Evolutionary conservation across 2,329 filamentous ascomycete species (phyloP), one percentile per base, ranked within the genome.

Genomic region (Penicillium sp.): DNA sequence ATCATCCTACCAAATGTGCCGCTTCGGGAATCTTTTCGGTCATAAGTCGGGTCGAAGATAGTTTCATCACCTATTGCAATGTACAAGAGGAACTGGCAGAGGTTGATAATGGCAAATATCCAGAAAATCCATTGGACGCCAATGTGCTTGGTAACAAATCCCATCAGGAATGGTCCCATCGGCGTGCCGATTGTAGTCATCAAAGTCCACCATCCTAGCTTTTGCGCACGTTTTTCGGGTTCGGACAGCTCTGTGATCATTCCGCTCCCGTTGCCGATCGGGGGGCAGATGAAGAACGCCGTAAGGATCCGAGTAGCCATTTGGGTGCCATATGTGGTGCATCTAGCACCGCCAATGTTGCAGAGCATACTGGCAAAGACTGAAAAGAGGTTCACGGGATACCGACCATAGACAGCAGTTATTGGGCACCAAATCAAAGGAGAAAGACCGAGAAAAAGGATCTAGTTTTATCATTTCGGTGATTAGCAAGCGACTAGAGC

Each of bases 61-160:
- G 83, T 84, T 64, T 86, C 83, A 0, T 78, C 77, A 1, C 79
- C 78, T 33, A 83, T 61, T 58, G 83, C 78, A 53, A 84, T 59
- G 65, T 85, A 85, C 2, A 79, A 68, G 29, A 84, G 59, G 56
- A 85, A 76, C 58, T 86, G 83, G 16, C 74, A 75, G 45, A 75
- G 80, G 61, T 86, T 85, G 58, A 78, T 78, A 33, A 85, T 84
- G 4, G 81, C 81, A n/a, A 84, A 74, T 29, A 81, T 78, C 77
- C 79, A 85, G 67, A 81, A 85, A 21, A 85, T 83, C 83, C 83
- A 85, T 9, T 80, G 72, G 43, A 82, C 83, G 0, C 81, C 80
- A 11, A 80, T 76, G 26, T 80, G 76, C 51, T 81, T 70, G 0
- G 78, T 77, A 1, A 85, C 82, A 43, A 72, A 71, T 0, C 69